Percentiles rank a stretch among this genome's conserved stretches.
Evolutionary conservation across 1,139 yeast species (phyloP).

Genomic region (Nakaseomyces nivariensis): DNA sequence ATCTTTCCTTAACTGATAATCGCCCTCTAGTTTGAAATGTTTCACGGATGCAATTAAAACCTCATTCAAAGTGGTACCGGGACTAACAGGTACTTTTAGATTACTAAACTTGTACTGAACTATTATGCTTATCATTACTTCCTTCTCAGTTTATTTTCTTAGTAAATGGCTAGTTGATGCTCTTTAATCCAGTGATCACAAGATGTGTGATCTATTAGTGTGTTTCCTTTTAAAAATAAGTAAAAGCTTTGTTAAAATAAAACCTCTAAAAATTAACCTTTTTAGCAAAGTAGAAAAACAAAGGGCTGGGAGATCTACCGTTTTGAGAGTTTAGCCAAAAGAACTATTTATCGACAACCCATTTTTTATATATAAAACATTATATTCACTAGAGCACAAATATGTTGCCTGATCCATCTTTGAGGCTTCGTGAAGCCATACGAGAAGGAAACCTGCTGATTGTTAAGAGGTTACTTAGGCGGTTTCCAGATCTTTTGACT

Average conservation of each 20-base stretch:
- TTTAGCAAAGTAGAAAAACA: too few relatives aligned
- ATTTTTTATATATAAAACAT: too few relatives aligned
- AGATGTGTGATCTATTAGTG: too few relatives aligned
- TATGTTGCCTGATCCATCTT: constrained; percentile 52
- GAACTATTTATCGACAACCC: too few relatives aligned
- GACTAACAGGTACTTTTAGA: constrained; percentile 1
- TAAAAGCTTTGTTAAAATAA: too few relatives aligned
- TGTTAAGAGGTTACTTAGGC: constrained; percentile 56
- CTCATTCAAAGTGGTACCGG: constrained; percentile 14
- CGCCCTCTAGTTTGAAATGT: constrained; percentile 11
- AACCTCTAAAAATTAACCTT: too few relatives aligned
- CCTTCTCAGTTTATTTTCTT: background rate
- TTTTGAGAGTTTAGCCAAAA: too few relatives aligned
- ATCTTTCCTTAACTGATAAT: constrained; percentile 1
- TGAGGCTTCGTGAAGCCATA: constrained; percentile 66
- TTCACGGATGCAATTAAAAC: constrained; percentile 14
- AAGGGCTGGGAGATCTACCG: too few relatives aligned
- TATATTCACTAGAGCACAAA: background rate
- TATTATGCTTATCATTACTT: background rate
- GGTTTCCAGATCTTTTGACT: constrained; percentile 69
- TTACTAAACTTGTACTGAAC: background rate
- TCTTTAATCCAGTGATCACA: too few relatives aligned
- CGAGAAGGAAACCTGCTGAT: constrained; percentile 61
- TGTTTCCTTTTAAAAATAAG: too few relatives aligned
- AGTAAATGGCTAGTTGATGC: background rate